These are phyloP conservation scores for Dictyostelium intermedium DNA, from an alignment of 78 protist species.

Conservation along the genomic window DNA sequence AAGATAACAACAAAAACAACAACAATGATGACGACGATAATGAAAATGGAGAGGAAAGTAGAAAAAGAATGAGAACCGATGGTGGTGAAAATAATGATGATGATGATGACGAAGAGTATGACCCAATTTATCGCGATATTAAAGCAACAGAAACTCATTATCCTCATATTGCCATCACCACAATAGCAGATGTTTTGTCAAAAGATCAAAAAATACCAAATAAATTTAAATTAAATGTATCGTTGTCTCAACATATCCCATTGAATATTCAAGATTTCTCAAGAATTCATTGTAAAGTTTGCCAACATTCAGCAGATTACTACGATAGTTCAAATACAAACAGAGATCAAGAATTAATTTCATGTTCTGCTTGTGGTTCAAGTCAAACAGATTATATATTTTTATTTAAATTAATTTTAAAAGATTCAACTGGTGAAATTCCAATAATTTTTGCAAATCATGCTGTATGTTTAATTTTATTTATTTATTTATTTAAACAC, in stretches of 20 bases:
- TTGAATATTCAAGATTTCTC: conserved; percentile 1
- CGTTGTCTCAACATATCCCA: conserved; percentile 31
- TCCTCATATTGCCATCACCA: neutral
- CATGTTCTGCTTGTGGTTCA: neutral
- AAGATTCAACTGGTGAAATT: conserved; percentile 34
- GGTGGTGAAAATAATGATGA: neutral
- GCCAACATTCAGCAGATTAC: neutral
- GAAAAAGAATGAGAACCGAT: neutral
- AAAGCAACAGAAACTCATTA: conserved; percentile 15
- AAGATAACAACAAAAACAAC: neutral
- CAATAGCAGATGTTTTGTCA: neutral
- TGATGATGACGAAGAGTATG: neutral
- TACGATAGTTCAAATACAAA: neutral
- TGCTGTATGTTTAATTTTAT: conserved; percentile 13
- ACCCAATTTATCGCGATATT: neutral
- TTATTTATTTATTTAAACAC: neutral
- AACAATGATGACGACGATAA: neutral
- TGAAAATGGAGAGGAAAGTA: neutral
- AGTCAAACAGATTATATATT: neutral
- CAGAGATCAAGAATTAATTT: neutral
- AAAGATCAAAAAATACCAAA: conserved; percentile 1
- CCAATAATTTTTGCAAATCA: conserved; percentile 17
- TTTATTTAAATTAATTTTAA: conserved; percentile 7
- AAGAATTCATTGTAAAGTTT: conserved; percentile 11
- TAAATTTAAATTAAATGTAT: conserved; percentile 5